Evolutionary conservation across 2,329 filamentous ascomycete species (phyloP).

Genomic region (Byssoonygena ceratinophila): DNA sequence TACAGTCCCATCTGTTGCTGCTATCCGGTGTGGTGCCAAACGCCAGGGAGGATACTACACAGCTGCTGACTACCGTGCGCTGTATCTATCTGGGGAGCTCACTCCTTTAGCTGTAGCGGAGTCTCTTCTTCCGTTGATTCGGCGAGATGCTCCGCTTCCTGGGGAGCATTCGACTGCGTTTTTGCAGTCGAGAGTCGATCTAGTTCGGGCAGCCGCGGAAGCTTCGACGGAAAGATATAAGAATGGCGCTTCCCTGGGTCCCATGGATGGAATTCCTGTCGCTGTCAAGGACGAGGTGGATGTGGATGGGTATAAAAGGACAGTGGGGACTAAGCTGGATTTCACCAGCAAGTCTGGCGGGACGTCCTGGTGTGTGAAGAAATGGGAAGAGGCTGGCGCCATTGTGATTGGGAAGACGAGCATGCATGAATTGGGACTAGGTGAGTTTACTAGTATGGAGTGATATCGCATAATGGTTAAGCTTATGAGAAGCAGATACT

Average conservation of each 20-base stretch:
- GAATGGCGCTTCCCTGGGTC: slow-evolving; percentile 52
- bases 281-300: slow-evolving; percentile 74
- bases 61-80: slow-evolving; percentile 63
- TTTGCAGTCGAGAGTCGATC: slow-evolving; percentile 54
- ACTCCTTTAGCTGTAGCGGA: slow-evolving; percentile 65
- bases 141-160: slow-evolving; percentile 44
- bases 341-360: slow-evolving; percentile 41
- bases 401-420: slow-evolving; percentile 64
- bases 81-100: slow-evolving; percentile 58
- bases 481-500: slow-evolving; percentile 44
- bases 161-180: slow-evolving; percentile 62
- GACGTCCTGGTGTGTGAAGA: slow-evolving; percentile 60
- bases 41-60: slow-evolving; percentile 49
- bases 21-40: slow-evolving; percentile 26
- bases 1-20: slow-evolving; percentile 17
- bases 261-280: slow-evolving; percentile 72
- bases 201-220: slow-evolving; percentile 56
- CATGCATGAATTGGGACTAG: slow-evolving; percentile 72
- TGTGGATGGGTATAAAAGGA: slow-evolving; percentile 58
- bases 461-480: background rate
- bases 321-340: slow-evolving; percentile 53
- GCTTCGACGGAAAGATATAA: slow-evolving; percentile 65
- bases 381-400: slow-evolving; percentile 63
- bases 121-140: slow-evolving; percentile 59
- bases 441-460: slow-evolving; percentile 27